phyloP scores from a whole-genome alignment of 2,329 filamentous ascomycete genomes.

The Claviceps purpurea region DNA sequence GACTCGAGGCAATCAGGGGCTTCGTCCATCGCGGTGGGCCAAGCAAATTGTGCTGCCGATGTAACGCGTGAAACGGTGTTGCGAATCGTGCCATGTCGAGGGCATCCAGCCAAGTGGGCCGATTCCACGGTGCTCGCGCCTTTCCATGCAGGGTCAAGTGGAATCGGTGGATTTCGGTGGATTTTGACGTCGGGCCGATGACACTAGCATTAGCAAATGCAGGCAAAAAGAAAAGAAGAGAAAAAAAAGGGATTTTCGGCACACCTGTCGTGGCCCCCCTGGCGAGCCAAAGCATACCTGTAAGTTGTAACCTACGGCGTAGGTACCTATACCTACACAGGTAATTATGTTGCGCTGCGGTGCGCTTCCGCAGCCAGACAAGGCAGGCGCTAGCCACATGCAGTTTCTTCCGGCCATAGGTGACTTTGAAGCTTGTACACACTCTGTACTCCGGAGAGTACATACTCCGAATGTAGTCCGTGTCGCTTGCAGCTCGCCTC shows the following conservation, averaged over 20 bases:
- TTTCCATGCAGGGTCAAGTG: not conserved
- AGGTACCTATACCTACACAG: not conserved
- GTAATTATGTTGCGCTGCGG: too few species aligned
- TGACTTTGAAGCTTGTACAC: too few species aligned
- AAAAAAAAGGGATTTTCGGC: not conserved
- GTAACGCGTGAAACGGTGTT: not conserved
- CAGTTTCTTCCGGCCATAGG: too few species aligned
- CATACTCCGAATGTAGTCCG: too few species aligned
- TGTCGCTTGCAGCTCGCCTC: too few species aligned
- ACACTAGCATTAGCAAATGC: too few species aligned
- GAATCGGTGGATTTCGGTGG: not conserved
- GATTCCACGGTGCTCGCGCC: not conserved
- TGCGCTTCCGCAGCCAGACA: not conserved
- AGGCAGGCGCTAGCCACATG: not conserved
- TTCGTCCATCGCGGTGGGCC: not conserved
- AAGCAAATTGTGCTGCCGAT: not conserved
- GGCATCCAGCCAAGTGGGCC: constrained; percentile 1
- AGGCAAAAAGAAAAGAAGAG: too few species aligned
- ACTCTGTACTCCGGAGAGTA: too few species aligned
- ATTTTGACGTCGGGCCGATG: constrained; percentile 4
- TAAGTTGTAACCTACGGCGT: not conserved
- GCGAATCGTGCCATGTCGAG: not conserved
- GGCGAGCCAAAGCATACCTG: too few species aligned
- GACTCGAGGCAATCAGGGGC: not conserved
- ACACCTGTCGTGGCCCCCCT: not conserved